Evolutionary conservation across 768 basidiomycete species (phyloP), one percentile per base, ranked within the genome.

Genomic region (Naganishia vishniacii): DNA sequence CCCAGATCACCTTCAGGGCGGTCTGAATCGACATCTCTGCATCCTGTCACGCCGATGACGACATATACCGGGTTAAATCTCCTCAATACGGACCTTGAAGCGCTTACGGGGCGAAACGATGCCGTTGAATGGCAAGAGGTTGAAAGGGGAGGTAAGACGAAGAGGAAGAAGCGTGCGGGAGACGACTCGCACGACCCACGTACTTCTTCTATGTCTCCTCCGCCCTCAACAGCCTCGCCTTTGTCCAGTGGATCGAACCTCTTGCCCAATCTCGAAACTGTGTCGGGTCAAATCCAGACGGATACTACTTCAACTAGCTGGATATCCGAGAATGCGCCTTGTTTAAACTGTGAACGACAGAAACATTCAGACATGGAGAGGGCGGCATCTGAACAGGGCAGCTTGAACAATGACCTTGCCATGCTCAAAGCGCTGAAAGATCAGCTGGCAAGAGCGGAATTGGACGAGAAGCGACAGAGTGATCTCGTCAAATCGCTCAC

Each of bases 81-180:
- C 11, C 53, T 25, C 3, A 29, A 56, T 26, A 26, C 53, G 11
- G 34, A 56, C 37, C 16, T 41, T 25, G 20, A 23, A 9, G 5
- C 25, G 53, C 15, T 40, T 9, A 56, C 37, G 18, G 53, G 23
- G 18, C 32, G 40, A 9, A n/a, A 29, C 9, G 18, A 40, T 40
- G 20, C 20, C 7, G 32, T n/a, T n/a, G 37, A n/a, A 12, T 56
- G 32, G 53, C 53, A 56, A 18, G 23, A 56, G 40, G 53, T 56
- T 23, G 53, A 20, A n/a, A 23, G 37, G 8, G 37, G 31, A 20
- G 53, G 37, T n/a, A 56, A 56, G 34, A 20, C 34, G 15, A 37
- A 56, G 34, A 56, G 16, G 53, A 32, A 56, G 31, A 56, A 37
- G 53, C 32, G 53, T 11, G 40, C 20, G 8, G 53, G 34, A 40